Conservation (phyloP, 768 basidiomycete genomes). For the Termitomyces sp. region DNA sequence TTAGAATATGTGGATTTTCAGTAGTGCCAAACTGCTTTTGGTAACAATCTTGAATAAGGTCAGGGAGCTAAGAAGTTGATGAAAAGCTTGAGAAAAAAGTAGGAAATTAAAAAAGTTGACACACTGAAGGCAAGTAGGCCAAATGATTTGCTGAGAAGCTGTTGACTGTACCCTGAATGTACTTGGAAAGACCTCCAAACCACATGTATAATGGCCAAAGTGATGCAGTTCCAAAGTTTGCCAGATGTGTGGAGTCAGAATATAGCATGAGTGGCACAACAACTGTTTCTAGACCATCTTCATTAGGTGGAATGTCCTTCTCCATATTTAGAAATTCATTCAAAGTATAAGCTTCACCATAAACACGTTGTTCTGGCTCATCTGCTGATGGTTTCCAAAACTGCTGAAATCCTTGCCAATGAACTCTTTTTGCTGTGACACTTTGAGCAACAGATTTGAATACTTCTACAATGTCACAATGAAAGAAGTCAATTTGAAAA, state of each 20-base stretch:
- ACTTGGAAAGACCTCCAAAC: constrained; percentile 1
- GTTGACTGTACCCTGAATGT: not conserved
- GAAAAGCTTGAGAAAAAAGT: not conserved
- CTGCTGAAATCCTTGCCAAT: not conserved
- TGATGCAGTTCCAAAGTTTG: not conserved
- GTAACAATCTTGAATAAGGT: not conserved
- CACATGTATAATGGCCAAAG: not conserved
- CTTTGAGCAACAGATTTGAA: not conserved
- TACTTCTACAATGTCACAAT: not conserved
- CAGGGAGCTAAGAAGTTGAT: not conserved
- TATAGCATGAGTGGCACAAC: not conserved
- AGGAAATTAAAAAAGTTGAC: not conserved
- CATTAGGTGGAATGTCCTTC: not conserved
- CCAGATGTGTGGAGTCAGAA: not conserved
- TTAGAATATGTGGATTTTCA: not conserved
- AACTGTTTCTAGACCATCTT: not conserved
- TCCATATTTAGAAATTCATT: not conserved
- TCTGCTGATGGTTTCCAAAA: not conserved
- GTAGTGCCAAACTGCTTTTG: not conserved
- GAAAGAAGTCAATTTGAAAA: too few relatives aligned
- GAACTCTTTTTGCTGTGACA: not conserved
- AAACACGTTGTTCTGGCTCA: not conserved
- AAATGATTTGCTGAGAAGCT: not conserved
- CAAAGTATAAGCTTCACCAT: not conserved
- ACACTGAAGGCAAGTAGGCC: not conserved